These are phyloP conservation scores for Wickerhamiella nectarea DNA, from an alignment of 805 yeast genomes.

Conservation along the genomic window DNA sequence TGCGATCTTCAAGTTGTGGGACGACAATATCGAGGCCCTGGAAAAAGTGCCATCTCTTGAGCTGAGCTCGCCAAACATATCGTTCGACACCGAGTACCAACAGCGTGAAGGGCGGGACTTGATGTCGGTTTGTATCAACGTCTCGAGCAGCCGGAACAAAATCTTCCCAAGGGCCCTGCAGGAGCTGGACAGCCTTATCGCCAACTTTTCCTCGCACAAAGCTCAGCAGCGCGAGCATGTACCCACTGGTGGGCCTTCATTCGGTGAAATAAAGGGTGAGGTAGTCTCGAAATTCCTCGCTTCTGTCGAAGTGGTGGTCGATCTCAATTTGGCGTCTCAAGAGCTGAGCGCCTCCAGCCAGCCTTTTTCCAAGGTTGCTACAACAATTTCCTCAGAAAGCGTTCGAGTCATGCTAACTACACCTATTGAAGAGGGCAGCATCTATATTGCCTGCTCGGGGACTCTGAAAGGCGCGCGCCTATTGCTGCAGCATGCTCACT, in stretches of 20 bases:
- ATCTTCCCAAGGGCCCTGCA: constrained; percentile 53
- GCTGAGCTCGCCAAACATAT: constrained; percentile 64
- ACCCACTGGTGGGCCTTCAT: not conserved
- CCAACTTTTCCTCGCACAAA: not conserved
- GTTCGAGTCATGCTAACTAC: constrained; percentile 41
- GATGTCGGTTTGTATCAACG: not conserved
- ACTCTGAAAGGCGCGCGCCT: constrained; percentile 47
- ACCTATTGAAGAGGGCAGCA: constrained; percentile 18
- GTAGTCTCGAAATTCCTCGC: constrained; percentile 10
- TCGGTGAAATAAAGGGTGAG: constrained; percentile 26
- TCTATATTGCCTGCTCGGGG: constrained; percentile 34
- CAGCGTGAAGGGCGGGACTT: constrained; percentile 9
- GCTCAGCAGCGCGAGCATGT: no score
- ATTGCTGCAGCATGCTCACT: constrained; percentile 77
- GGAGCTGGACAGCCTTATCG: constrained; percentile 33
- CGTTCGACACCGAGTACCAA: constrained; percentile 40
- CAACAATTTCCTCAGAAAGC: constrained; percentile 60
- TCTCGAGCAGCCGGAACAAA: constrained; percentile 43
- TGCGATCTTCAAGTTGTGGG: constrained; percentile 15
- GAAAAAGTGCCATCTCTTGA: constrained; percentile 27
- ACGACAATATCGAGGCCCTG: constrained; percentile 16
- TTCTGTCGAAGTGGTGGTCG: constrained; percentile 32
- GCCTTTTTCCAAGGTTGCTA: constrained; percentile 86
- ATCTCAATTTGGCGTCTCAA: constrained; percentile 58
- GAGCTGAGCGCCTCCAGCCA: constrained; percentile 71